phyloP scores from a whole-genome alignment of 2,329 filamentous ascomycete genomes.

The Exserohilum turcica region DNA sequence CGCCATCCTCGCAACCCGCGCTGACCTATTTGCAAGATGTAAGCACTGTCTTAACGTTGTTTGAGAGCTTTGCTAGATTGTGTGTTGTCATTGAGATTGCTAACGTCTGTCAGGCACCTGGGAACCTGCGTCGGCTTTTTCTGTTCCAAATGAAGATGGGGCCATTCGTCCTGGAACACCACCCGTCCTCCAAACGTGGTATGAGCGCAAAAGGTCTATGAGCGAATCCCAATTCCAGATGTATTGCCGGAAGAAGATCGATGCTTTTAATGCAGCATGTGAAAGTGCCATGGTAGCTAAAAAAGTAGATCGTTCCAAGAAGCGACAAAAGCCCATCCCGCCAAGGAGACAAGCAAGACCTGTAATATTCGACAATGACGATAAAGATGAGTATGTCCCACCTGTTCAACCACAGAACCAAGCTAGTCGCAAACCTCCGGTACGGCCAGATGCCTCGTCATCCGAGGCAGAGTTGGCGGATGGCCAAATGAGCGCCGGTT shows the following conservation, averaged over 20 bases:
- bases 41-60: constrained; percentile 1
- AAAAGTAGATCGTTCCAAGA: constrained; percentile 22
- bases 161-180: not conserved
- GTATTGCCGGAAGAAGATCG: constrained; percentile 16
- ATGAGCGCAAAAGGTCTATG: constrained; percentile 13
- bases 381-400: constrained; percentile 22
- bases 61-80: too few species aligned
- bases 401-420: constrained; percentile 2
- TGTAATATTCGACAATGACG: constrained; percentile 13
- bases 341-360: constrained; percentile 8
- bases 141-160: not conserved
- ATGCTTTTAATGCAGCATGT: constrained; percentile 13
- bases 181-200: constrained; percentile 20
- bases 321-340: constrained; percentile 15
- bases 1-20: not conserved
- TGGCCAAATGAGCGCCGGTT: constrained; percentile 14
- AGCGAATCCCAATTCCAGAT: constrained; percentile 5
- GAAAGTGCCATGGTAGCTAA: constrained; percentile 10
- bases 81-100: not conserved
- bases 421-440: constrained; percentile 11
- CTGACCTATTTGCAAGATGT: constrained; percentile 14
- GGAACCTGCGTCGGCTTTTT: constrained; percentile 22
- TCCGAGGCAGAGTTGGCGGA: constrained; percentile 11
- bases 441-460: constrained; percentile 24
- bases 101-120: constrained; percentile 29